These are phyloP conservation scores for Pistacia vera DNA, from an alignment of 345 rosid species.

Conservation along the genomic window DNA sequence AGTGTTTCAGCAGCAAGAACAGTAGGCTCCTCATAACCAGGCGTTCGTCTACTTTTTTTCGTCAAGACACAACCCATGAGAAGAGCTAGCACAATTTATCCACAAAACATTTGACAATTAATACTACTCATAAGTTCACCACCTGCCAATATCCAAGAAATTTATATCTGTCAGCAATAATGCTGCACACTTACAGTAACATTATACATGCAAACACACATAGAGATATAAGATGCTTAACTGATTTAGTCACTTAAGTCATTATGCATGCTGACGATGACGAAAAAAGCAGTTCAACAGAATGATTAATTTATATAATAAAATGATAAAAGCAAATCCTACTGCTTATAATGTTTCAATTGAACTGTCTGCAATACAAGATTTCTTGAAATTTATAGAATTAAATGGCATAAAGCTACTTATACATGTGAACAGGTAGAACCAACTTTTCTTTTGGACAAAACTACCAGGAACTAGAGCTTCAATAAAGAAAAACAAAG, in stretches of 20 bases:
- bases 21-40: slow-evolving; percentile 68
- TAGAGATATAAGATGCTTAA: too few species aligned
- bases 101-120: neutral
- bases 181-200: too few species aligned
- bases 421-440: neutral
- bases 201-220: too few species aligned
- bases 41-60: slow-evolving; percentile 33
- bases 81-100: slow-evolving; percentile 13
- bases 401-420: too few species aligned
- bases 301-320: too few species aligned
- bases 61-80: slow-evolving; percentile 52
- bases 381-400: too few species aligned
- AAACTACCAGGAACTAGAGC: neutral
- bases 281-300: neutral
- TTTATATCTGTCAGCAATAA: neutral
- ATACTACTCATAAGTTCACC: neutral
- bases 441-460: neutral
- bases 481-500: neutral
- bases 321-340: neutral
- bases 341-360: neutral
- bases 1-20: slow-evolving; percentile 79
- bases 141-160: slow-evolving; percentile 13
- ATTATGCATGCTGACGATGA: neutral
- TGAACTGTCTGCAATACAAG: too few species aligned
- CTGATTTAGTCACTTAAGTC: too few species aligned